These are phyloP conservation scores for Blastomyces emzantsi DNA, from an alignment of 2,329 filamentous ascomycete genomes.

Conservation along the genomic window DNA sequence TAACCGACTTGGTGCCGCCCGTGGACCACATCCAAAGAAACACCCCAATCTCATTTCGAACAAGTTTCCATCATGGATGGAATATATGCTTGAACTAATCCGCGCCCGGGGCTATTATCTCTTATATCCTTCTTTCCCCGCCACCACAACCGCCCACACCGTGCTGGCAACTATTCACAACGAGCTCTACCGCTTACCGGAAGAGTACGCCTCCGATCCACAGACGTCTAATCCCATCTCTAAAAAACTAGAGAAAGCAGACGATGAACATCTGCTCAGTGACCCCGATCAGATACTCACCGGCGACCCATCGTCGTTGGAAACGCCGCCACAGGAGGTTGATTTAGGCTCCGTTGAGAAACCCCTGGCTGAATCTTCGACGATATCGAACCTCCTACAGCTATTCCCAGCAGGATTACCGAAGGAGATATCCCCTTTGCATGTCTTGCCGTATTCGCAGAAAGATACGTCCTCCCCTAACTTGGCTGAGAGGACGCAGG, in stretches of 20 bases:
- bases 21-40: constrained; percentile 12
- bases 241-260: not conserved
- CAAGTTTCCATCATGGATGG: constrained; percentile 64
- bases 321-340: not conserved
- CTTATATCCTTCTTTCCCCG: constrained; percentile 59
- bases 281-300: constrained; percentile 17
- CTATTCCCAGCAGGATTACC: constrained; percentile 43
- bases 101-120: constrained; percentile 67
- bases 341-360: constrained; percentile 19
- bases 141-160: constrained; percentile 35
- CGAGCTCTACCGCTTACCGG: constrained; percentile 63
- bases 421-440: constrained; percentile 41
- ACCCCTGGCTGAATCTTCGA: constrained; percentile 31
- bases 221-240: not conserved
- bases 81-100: constrained; percentile 68
- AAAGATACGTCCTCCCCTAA: constrained; percentile 29
- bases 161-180: constrained; percentile 65
- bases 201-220: constrained; percentile 46
- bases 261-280: constrained; percentile 8
- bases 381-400: constrained; percentile 40
- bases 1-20: constrained; percentile 41
- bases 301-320: not conserved
- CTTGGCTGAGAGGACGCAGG: constrained; percentile 33
- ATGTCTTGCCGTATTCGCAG: constrained; percentile 53
- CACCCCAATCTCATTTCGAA: constrained; percentile 53